Evolutionary conservation across 2,329 filamentous ascomycete species (phyloP).

Genomic region (Ilyonectria mors-panacis): DNA sequence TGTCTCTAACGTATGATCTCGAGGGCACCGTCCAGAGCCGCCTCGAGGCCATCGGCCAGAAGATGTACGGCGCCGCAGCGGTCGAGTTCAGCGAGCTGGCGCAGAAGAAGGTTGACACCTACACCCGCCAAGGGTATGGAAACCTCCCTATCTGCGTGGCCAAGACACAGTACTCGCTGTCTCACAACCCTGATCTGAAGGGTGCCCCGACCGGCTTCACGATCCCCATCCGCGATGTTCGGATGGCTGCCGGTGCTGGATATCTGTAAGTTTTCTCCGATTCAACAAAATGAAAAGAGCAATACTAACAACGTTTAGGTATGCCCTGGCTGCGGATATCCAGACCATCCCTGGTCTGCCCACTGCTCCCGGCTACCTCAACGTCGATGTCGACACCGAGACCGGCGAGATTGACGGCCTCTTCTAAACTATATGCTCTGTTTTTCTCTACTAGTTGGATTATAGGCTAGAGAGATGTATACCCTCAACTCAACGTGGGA

Average conservation of each 20-base stretch:
- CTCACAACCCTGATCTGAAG: slow-evolving; percentile 93
- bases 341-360: slow-evolving; percentile 97
- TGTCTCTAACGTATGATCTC: slow-evolving; percentile 88
- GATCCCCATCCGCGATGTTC: slow-evolving; percentile 92
- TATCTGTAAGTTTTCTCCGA: slow-evolving; percentile 76
- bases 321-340: slow-evolving; percentile 95
- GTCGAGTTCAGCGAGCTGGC: slow-evolving; percentile 96
- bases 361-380: slow-evolving; percentile 94
- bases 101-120: slow-evolving; percentile 96
- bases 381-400: slow-evolving; percentile 87
- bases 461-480: slow-evolving; percentile 20
- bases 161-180: slow-evolving; percentile 98
- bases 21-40: slow-evolving; percentile 87
- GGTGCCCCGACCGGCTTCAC: slow-evolving; percentile 95
- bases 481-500: slow-evolving; percentile 50
- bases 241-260: slow-evolving; percentile 93
- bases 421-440: slow-evolving; percentile 73
- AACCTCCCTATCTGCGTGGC: slow-evolving; percentile 96
- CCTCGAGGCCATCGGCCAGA: slow-evolving; percentile 89
- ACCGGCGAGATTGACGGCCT: slow-evolving; percentile 91
- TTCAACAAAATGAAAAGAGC: slow-evolving; percentile 10
- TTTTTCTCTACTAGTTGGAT: slow-evolving; percentile 19
- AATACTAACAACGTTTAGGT: slow-evolving; percentile 67
- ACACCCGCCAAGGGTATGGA: slow-evolving; percentile 91
- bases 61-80: slow-evolving; percentile 93